A percentile compares a stretch with the other conserved stretches of the same genome.
Conservation (phyloP, 495 filamentous ascomycete genomes). For the Tuber indicum region DNA sequence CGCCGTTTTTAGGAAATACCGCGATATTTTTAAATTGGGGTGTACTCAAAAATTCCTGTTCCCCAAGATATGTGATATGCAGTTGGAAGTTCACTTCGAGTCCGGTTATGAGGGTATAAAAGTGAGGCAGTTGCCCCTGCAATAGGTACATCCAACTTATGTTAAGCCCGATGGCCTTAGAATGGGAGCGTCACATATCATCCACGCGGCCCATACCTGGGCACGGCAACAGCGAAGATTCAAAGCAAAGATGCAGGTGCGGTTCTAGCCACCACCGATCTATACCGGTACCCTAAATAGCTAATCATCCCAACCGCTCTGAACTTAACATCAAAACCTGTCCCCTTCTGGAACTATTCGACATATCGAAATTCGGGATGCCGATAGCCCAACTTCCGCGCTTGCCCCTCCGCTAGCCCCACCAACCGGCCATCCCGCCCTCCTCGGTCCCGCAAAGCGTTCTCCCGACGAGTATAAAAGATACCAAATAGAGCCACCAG, state of each 20-base stretch:
- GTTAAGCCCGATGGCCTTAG: too few relatives aligned
- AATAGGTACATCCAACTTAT: too few relatives aligned
- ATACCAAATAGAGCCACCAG: constrained; percentile 49
- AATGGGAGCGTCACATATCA: background rate
- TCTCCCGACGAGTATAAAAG: constrained; percentile 48
- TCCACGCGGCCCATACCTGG: background rate
- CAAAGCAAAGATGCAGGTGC: background rate
- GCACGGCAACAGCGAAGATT: background rate
- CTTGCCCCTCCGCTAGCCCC: constrained; percentile 49
- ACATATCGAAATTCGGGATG: constrained; percentile 55
- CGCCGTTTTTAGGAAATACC: too few relatives aligned
- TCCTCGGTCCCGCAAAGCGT: constrained; percentile 48
- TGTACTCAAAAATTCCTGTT: too few relatives aligned
- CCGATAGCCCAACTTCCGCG: constrained; percentile 48
- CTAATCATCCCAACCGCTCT: background rate
- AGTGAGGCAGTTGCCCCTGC: too few relatives aligned
- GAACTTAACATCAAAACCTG: background rate
- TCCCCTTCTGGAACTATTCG: constrained; percentile 7
- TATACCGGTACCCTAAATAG: background rate
- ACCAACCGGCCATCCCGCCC: constrained; percentile 50
- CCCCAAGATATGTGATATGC: too few relatives aligned
- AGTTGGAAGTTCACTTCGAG: too few relatives aligned
- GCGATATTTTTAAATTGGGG: too few relatives aligned
- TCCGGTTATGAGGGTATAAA: too few relatives aligned
- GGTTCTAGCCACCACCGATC: background rate